Evolutionary conservation across 1,284 basidiomycete genomes (phyloP).

Genomic region (Amylostereum areolatum): DNA sequence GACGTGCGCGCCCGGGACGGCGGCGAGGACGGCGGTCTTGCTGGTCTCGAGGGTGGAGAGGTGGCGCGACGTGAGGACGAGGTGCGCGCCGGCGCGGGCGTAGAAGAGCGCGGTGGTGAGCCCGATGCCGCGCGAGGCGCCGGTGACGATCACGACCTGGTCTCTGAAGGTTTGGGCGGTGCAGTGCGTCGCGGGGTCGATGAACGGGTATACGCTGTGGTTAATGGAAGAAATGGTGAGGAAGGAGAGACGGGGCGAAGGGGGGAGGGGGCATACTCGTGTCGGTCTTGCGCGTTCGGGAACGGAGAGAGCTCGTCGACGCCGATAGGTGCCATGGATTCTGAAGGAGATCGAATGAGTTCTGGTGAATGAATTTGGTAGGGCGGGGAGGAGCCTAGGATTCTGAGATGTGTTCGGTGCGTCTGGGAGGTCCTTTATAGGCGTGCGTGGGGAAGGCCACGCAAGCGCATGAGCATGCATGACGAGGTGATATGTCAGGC

Average conservation of each 20-base stretch:
- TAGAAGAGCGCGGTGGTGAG: constrained; percentile 1
- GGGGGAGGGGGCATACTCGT: not conserved
- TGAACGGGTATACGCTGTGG: not conserved
- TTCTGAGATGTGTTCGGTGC: no score
- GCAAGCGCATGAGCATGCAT: no score
- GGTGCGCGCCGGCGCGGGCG: constrained; percentile 7
- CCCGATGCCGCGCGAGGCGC: constrained; percentile 19
- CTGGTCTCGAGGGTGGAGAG: constrained; percentile 2
- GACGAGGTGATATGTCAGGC: no score
- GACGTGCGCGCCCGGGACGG: not conserved
- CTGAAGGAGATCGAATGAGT: no score
- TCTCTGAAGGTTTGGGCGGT: not conserved
- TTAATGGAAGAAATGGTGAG: not conserved
- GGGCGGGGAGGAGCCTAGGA: no score
- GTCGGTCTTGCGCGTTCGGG: not conserved
- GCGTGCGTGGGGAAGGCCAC: no score
- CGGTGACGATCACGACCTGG: constrained; percentile 18
- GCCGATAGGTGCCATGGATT: no score
- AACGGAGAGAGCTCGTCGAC: no score
- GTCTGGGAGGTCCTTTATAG: no score
- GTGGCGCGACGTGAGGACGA: constrained; percentile 5
- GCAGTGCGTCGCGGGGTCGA: not conserved
- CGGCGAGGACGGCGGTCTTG: constrained; percentile 5
- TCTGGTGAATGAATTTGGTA: no score
- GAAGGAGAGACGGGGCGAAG: not conserved